A percentile compares a stretch with the other conserved stretches of the same genome.
phyloP scores from a whole-genome alignment of 495 filamentous ascomycete species.

The Astrothelium macrocarpum region DNA sequence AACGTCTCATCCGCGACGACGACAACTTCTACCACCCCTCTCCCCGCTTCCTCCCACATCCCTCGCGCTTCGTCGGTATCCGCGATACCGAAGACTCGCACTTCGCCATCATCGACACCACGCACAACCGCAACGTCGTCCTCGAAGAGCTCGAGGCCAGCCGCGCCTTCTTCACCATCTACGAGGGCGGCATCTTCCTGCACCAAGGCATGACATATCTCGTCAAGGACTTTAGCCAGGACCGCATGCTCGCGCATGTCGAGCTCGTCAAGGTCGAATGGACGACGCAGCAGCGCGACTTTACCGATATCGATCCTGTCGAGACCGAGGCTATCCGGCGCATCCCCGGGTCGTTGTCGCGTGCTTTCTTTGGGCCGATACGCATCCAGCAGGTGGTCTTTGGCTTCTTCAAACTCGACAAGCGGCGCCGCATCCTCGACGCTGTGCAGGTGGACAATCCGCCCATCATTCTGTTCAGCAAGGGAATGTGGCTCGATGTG shows the following conservation, averaged over 20 bases:
- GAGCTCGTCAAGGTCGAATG: constrained; percentile 84
- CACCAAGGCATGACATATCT: constrained; percentile 91
- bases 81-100: constrained; percentile 87
- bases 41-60: constrained; percentile 75
- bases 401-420: constrained; percentile 93
- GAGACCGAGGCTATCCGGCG: constrained; percentile 75
- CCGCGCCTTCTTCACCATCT: constrained; percentile 89
- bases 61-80: constrained; percentile 75
- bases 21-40: constrained; percentile 83
- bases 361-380: constrained; percentile 78
- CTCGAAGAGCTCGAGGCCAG: constrained; percentile 95
- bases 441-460: constrained; percentile 90
- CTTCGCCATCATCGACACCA: constrained; percentile 87
- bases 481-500: constrained; percentile 96
- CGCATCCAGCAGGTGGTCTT: constrained; percentile 78
- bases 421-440: constrained; percentile 72
- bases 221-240: constrained; percentile 76
- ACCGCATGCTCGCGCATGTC: constrained; percentile 64
- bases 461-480: constrained; percentile 70
- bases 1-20: constrained; percentile 62
- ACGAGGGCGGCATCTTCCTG: constrained; percentile 95
- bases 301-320: constrained; percentile 85
- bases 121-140: constrained; percentile 68
- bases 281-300: constrained; percentile 90
- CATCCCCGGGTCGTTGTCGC: constrained; percentile 46